Conservation (phyloP, 768 basidiomycete genomes). For the Boletus sp. region DNA sequence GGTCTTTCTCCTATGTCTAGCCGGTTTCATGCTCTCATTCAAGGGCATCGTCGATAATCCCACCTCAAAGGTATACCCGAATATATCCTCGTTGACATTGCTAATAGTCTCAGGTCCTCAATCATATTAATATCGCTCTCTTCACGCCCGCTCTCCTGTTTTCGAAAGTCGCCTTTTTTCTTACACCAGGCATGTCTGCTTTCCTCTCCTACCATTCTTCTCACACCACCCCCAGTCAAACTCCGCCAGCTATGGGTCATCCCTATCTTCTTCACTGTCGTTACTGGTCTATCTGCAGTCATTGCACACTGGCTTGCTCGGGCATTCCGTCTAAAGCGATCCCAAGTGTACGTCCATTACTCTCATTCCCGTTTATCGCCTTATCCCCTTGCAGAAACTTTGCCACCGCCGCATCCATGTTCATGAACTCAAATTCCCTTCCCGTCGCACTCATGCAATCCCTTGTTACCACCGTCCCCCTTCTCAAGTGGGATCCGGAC, state of each 20-base stretch:
- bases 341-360: conserved; percentile 62
- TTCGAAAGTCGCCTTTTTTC: conserved; percentile 92
- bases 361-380: not conserved
- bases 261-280: conserved; percentile 78
- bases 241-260: conserved; percentile 81
- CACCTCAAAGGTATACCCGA: conserved; percentile 69
- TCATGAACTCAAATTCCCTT: conserved; percentile 93
- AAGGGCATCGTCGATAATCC: conserved; percentile 83
- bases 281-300: conserved; percentile 67
- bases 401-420: conserved; percentile 79
- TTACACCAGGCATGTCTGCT: conserved; percentile 60
- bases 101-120: conserved; percentile 53
- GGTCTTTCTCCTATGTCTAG: conserved; percentile 82
- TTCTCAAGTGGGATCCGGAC: conserved; percentile 74
- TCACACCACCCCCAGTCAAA: conserved; percentile 48
- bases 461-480: conserved; percentile 78
- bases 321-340: conserved; percentile 62
- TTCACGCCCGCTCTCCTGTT: conserved; percentile 88
- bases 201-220: not conserved
- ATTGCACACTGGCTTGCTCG: conserved; percentile 63
- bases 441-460: conserved; percentile 94
- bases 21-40: conserved; percentile 77
- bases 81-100: not conserved
- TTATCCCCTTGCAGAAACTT: conserved; percentile 50
- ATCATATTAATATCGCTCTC: conserved; percentile 80